Evolutionary conservation across 1,139 yeast genomes (phyloP), one percentile per base, ranked within the genome.

Genomic region (Ogataea hybrid): DNA sequence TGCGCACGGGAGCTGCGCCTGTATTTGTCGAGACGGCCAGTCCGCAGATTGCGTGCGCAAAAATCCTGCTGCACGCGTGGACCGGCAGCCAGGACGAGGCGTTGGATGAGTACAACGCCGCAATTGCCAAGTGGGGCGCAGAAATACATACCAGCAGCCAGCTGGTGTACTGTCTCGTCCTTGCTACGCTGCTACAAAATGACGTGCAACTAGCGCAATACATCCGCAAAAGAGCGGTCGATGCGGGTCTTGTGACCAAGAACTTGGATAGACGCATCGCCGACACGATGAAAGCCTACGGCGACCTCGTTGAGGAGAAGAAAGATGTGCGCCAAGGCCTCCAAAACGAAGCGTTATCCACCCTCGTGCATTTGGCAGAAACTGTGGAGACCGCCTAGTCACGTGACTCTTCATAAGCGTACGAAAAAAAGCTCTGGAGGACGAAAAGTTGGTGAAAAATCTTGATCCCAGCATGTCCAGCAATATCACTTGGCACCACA

Each of bases 401-500:
- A 38, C 41, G 41, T 38, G 41, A 38, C 16, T 38, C 28, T 20
- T 27, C 41, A 32, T 17, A 27, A 37, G 18, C 15, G 28, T 7
- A 20, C 21, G 18, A 20, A 7, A 20, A 12, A 16, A 6, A 16
- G 21, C 9, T 14, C 18, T 6, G 16, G 12, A 22, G 15, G 28
- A 23, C 14, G 28, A n/a, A 21, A 17, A 23, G 16, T 9, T 11
- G 18, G 20, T 30, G 27, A 16, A 30, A 36, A 31, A 23, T 22
- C 16, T 31, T 20, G 28, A 23, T 17, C 22, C 9, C 12, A 20
- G 12, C 31, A 38, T 38, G 41, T 23, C 41, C 16, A 38, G 32
- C 40, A 90, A 90, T 61, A 88, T 90, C 65, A 88, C 96, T 52
- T 90, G 97, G 97, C 97, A 90, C 68, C 80, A 79, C 51, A 92